Conservation (phyloP, 495 filamentous ascomycete species). For the Penicillium tannophilum region DNA sequence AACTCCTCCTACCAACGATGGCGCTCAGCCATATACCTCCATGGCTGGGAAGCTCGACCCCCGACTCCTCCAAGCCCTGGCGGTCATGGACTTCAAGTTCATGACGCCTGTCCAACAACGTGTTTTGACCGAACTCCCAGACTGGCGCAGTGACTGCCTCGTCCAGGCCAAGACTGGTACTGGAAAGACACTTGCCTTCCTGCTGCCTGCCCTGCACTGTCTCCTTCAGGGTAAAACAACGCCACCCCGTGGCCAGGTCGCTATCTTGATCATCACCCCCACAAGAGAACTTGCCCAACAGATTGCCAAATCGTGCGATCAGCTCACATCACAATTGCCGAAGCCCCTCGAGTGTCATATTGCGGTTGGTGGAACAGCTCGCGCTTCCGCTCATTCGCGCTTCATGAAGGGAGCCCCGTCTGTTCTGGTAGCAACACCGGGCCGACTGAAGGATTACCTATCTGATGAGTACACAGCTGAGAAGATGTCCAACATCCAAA, state of each 20-base stretch:
- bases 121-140: slow-evolving; percentile 54
- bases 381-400: slow-evolving; percentile 43
- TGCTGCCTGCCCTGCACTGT: slow-evolving; percentile 72
- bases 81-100: slow-evolving; percentile 45
- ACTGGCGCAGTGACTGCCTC: slow-evolving; percentile 53
- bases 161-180: slow-evolving; percentile 88
- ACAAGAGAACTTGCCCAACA: slow-evolving; percentile 69
- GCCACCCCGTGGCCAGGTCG: slow-evolving; percentile 50
- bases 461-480: slow-evolving; percentile 43
- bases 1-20: slow-evolving; percentile 18
- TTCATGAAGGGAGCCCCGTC: slow-evolving; percentile 53
- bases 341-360: slow-evolving; percentile 50
- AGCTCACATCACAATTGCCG: slow-evolving; percentile 47
- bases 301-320: slow-evolving; percentile 61
- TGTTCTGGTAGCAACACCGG: slow-evolving; percentile 65
- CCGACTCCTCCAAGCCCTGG: slow-evolving; percentile 47
- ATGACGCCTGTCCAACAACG: slow-evolving; percentile 62
- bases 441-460: slow-evolving; percentile 64
- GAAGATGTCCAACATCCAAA: slow-evolving; percentile 54
- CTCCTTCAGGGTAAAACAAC: slow-evolving; percentile 45
- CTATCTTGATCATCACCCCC: slow-evolving; percentile 65
- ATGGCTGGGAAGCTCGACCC: slow-evolving; percentile 53
- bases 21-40: slow-evolving; percentile 40
- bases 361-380: slow-evolving; percentile 55
- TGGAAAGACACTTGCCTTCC: slow-evolving; percentile 80